phyloP scores from a whole-genome alignment of 208 protist genomes.

The Naegleria gruberi region DNA sequence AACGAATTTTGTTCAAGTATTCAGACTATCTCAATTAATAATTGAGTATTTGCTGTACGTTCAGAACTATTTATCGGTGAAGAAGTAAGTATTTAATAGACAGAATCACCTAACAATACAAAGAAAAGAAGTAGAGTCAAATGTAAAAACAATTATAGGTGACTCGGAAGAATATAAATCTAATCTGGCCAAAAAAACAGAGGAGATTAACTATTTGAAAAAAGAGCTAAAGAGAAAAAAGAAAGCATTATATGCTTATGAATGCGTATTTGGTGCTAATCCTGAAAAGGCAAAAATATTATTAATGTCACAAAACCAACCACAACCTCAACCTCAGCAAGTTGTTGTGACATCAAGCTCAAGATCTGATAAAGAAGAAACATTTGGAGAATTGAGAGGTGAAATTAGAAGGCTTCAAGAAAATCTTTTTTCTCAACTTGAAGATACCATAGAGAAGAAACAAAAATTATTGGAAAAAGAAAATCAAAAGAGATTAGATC shows the following conservation, averaged over 20 bases:
- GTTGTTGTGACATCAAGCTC: neutral
- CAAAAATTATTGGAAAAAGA: neutral
- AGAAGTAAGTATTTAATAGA: neutral
- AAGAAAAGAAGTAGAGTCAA: neutral
- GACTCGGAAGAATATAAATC: neutral
- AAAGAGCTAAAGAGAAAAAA: conserved; percentile 16
- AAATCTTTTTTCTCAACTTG: neutral
- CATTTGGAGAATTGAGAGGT: neutral
- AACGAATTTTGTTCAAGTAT: neutral
- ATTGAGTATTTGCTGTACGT: conserved; percentile 19
- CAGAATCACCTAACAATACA: too few species aligned
- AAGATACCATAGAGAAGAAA: neutral
- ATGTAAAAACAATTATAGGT: neutral
- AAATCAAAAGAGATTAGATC: neutral
- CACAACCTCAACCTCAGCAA: neutral
- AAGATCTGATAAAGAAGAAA: neutral
- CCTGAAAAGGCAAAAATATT: conserved; percentile 10
- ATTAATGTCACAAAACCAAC: neutral
- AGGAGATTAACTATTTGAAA: neutral
- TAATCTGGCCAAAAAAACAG: neutral
- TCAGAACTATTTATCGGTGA: neutral
- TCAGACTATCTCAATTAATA: conserved; percentile 15
- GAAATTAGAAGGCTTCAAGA: neutral
- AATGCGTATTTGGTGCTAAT: neutral
- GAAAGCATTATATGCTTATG: neutral